phyloP scores from a whole-genome alignment of 176 grass and related monocot species.

The Raddia distichophylla region DNA sequence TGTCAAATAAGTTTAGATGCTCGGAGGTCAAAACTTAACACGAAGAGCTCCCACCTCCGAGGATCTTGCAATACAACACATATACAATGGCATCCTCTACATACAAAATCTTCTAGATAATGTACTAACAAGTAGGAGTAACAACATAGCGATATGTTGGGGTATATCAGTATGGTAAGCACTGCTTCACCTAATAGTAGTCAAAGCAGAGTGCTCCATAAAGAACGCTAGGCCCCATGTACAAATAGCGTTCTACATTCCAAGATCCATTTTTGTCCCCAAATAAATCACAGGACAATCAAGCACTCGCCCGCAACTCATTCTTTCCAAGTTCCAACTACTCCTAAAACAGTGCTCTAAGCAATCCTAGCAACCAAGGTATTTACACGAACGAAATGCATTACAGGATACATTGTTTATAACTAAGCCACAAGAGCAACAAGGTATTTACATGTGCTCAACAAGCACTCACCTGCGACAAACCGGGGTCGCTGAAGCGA shows the following conservation, averaged over 20 bases:
- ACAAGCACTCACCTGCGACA: constrained; percentile 69
- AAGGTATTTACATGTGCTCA: constrained; percentile 14
- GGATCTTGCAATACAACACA: background rate
- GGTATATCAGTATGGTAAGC: background rate
- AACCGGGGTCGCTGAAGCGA: constrained; percentile 92
- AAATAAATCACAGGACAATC: background rate
- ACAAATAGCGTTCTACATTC: background rate
- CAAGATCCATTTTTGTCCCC: background rate
- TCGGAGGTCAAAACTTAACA: background rate
- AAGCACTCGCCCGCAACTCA: background rate
- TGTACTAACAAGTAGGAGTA: background rate
- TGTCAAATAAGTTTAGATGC: background rate
- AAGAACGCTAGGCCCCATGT: background rate
- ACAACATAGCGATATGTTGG: background rate
- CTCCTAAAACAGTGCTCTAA: background rate
- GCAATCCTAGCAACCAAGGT: constrained; percentile 3
- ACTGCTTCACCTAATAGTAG: background rate
- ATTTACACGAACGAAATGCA: background rate
- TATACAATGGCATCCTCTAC: background rate
- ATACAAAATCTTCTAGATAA: constrained; percentile 25
- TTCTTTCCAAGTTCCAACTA: background rate
- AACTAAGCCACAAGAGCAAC: background rate
- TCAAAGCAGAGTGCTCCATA: background rate
- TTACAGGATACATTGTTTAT: background rate
- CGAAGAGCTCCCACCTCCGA: background rate